Evolutionary conservation across 148 eudicot genomes (phyloP), one percentile per base, ranked within the genome.

Genomic region (Silene uniflora): DNA sequence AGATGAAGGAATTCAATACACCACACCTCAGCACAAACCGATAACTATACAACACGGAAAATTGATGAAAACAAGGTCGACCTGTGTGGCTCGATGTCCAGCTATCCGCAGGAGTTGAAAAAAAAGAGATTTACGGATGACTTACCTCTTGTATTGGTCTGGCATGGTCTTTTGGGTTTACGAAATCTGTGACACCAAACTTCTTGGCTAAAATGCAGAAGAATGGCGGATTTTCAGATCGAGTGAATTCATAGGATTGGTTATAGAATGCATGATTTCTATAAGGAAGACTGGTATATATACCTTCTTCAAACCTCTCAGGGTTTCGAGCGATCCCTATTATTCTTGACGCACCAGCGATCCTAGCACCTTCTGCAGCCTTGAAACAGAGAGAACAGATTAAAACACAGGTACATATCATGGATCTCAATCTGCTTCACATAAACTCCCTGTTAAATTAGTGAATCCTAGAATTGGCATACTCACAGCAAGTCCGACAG

Each of bases 401-500:
- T 72, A 42, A 47, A 67, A 44, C 13, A 35, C 22, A 46, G 22
- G n/a, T 11, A 23, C 69, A 64, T 21, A 62, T 18, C 11, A 3
- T 64, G 56, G 46, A 10, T 55, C 60, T 6, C 11, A 65, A 65
- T 27, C 5, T 32, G 69, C 19, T 65, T 29, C 21, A 29, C n/a
- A 17, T 52, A 52, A 52, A 52, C 17, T 52, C 17, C 56, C 56
- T 16, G 14, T 52, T 13, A 12, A 52, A 52, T 12, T 52, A 18
- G 56, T 52, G 56, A 52, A 52, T 16, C 56, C 56, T 12, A 52
- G 56, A 52, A 13, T 16, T 42, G 32, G 23, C 16, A 52, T 21
- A 88, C 98, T 89, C 80, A 93, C 97, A 67, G 92, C 97, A 69
- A 91, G 89, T 77, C 94, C 97, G 12, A 91, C 98, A 68, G 98